Base-by-base conservation (phyloP, 495 filamentous ascomycete genomes). In the Articulospora tetracladia region DNA sequence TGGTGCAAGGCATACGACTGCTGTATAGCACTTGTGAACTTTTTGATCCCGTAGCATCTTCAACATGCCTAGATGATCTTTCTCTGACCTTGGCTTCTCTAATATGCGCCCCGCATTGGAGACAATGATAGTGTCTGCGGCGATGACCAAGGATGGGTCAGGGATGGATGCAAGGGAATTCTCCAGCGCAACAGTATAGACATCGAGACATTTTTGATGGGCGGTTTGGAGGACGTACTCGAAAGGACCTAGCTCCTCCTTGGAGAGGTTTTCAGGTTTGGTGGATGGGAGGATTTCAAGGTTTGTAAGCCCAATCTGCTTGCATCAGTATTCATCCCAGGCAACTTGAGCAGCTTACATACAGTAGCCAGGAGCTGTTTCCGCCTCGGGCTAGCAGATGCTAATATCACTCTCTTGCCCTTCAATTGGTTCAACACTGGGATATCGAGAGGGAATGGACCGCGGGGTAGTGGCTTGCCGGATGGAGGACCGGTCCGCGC, bases 181-280 rank as follows among this genome's bases (percentile, higher is more conserved):
- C 58, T 85, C 72, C 51, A 92, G 76, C 41, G 87, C 84, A 17
- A 78, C 71, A 15, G 75, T 68, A 79, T 98, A 98, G 7, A 98
- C 91, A 24, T 84, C 77, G 20, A 86, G 78, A 27, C 86, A 86
- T 70, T 98, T 98, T 65, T 86, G 83, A 1, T 80, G 83, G 1
- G 94, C 95, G 15, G 95, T 98, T 28, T 84, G 82, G 0, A 93
- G 79, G 4, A 97, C 94, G 77, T 98, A 98, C 69, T 92, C 90
- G 69, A 92, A 91, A 0, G 94, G 89, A 0, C 83, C 79, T 49
- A 91, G 82, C 2, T 72, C 64, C n/a, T 76, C 73, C 67, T 97
- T 96, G 61, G 89, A 81, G 39, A 93, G 82, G 77, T 96, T 79
- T 73, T 98, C 93, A 36, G 86, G 84, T 48, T 88, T 83, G 58